Evolutionary conservation across 2,329 filamentous ascomycete genomes (phyloP), one percentile per base, ranked within the genome.

Genomic region (Aspergillus sp.): DNA sequence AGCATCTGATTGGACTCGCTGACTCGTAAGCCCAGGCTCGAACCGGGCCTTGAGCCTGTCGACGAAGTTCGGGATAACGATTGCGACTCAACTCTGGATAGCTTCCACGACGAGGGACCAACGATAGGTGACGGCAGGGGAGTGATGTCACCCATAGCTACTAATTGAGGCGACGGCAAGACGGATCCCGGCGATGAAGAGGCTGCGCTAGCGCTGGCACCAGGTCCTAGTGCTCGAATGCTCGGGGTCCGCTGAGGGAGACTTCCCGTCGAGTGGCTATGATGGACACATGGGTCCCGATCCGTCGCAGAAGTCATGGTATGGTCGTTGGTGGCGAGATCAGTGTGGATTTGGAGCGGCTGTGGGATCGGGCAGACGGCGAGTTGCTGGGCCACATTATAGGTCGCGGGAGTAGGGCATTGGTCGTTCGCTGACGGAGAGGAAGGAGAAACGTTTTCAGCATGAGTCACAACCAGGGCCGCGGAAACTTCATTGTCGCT

Each of bases 61-160:
- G 64, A 66, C 0, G 64, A 60, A 2, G 58, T 61, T 11, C 63
- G 57, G 8, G 64, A 65, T 14, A 63, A 43, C 0, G 59, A 58
- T 14, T 57, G 52, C 67, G 78, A 30, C 59, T 57, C 19, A 66
- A 67, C 74, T 1, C 79, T 82, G 47, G 80, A 76, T 10, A 45
- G 43, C 26, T 48, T 51, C 60, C 60, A 64, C 14, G 58, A 49
- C 15, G 54, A 51, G 4, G 43, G 42, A 12, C 51, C 53, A 19
- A 55, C 68, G 28, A 88, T 68, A 3, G 83, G 83, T 14, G 83
- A 89, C 2, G 83, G 83, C 20, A 91, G 63, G 34, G 83, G 83
- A 3, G 84, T 89, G 41, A 91, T 70, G 53, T 86, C 80, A 40
- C 78, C 77, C 75, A 86, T 80, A 28, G 82, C 81, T 37, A 77